Conservation (phyloP, 495 filamentous ascomycete genomes). For the Aspergillus conjunctus region DNA sequence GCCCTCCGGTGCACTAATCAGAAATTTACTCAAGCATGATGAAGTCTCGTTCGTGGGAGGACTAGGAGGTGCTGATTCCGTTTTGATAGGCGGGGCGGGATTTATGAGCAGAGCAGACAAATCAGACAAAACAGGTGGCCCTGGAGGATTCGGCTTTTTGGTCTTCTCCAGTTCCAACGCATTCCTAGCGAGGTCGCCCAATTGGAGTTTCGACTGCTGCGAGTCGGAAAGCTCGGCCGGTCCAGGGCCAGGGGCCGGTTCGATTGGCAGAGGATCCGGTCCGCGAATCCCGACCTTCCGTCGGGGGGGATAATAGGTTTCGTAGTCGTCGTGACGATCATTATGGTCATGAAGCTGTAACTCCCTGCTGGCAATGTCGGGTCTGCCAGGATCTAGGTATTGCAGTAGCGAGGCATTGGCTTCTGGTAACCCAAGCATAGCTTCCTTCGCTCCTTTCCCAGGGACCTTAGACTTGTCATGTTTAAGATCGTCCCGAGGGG, state of each 20-base stretch:
- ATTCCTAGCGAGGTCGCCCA: too few species aligned
- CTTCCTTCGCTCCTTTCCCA: neutral
- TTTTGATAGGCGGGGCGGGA: neutral
- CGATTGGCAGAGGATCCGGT: too few species aligned
- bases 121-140: slow-evolving; percentile 12
- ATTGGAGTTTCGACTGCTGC: too few species aligned
- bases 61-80: neutral
- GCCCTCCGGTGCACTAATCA: slow-evolving; percentile 30
- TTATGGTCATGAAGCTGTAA: too few species aligned
- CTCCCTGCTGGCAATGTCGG: slow-evolving; percentile 37
- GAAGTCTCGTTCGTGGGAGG: neutral
- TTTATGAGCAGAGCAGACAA: slow-evolving; percentile 18
- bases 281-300: too few species aligned
- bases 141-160: too few species aligned
- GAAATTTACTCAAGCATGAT: slow-evolving; percentile 22
- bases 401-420: slow-evolving; percentile 53
- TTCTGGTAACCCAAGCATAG: neutral
- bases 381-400: slow-evolving; percentile 48
- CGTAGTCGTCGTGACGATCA: too few species aligned
- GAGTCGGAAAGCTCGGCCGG: too few species aligned
- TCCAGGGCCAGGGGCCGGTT: too few species aligned
- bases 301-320: too few species aligned
- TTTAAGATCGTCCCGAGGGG: slow-evolving; percentile 20
- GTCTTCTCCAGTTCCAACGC: too few species aligned
- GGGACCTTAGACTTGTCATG: slow-evolving; percentile 28